Percentiles rank a stretch among this genome's conserved stretches.
phyloP scores from a whole-genome alignment of 2,329 filamentous ascomycete genomes.

The Xylaria sp. region DNA sequence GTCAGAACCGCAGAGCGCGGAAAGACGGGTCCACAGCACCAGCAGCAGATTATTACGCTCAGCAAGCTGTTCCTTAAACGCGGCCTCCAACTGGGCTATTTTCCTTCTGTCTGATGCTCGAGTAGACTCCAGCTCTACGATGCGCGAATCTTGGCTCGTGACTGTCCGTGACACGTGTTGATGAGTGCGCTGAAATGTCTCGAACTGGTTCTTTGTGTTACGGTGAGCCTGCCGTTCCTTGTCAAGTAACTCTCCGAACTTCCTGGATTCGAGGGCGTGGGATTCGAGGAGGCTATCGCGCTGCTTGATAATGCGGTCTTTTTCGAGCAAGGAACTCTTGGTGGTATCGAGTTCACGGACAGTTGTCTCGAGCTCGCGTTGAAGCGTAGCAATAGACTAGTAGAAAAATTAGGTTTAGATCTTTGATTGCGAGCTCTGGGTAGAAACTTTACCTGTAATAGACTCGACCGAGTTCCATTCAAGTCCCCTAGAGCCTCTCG shows the following conservation, averaged over 20 bases:
- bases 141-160: conserved; percentile 83
- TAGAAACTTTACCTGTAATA: conserved; percentile 74
- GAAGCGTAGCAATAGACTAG: conserved; percentile 85
- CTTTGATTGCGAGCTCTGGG: background rate
- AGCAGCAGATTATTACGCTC: conserved; percentile 92
- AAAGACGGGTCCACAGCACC: conserved; percentile 89
- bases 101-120: conserved; percentile 82
- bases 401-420: conserved; percentile 36
- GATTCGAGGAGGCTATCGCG: conserved; percentile 89
- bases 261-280: conserved; percentile 85
- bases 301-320: conserved; percentile 88
- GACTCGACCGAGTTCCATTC: conserved; percentile 83
- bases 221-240: conserved; percentile 88
- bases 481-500: conserved; percentile 88
- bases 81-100: conserved; percentile 78
- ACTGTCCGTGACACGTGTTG: conserved; percentile 88
- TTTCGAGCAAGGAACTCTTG: conserved; percentile 84
- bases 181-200: conserved; percentile 87
- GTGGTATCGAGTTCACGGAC: conserved; percentile 83
- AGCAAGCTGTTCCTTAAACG: conserved; percentile 85
- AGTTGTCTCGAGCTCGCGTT: conserved; percentile 87
- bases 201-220: conserved; percentile 87
- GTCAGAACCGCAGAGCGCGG: conserved; percentile 85
- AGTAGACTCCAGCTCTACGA: conserved; percentile 85
- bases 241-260: conserved; percentile 87